A percentile compares a stretch with the other conserved stretches of the same genome.
Conservation (phyloP, 805 yeast species). For the Candida caryicola region DNA sequence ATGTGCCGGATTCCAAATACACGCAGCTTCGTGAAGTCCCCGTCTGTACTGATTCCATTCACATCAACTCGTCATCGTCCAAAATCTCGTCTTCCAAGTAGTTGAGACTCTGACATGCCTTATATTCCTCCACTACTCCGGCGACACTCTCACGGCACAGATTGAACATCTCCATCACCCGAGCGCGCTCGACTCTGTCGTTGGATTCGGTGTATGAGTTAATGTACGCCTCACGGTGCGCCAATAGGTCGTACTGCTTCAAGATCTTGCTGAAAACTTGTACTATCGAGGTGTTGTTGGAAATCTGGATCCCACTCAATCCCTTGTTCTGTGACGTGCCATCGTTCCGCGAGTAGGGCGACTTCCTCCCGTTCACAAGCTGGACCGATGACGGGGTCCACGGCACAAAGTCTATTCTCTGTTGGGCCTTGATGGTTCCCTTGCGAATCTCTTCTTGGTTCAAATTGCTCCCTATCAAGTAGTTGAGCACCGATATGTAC, state of each 20-base stretch:
- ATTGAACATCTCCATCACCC: conserved; percentile 47
- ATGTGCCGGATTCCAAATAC: too few relatives aligned
- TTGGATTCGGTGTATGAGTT: conserved; percentile 64
- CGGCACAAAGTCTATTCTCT: conserved; percentile 73
- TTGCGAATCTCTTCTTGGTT: conserved; percentile 73
- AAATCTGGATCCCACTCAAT: conserved; percentile 75
- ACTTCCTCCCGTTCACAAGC: conserved; percentile 69
- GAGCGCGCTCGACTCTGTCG: conserved; percentile 37
- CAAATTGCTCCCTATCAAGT: conserved; percentile 57
- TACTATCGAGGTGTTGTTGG: conserved; percentile 77
- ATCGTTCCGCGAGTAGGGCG: conserved; percentile 52
- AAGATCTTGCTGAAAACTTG: conserved; percentile 64
- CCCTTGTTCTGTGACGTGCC: conserved; percentile 28
- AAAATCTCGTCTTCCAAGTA: conserved; percentile 47
- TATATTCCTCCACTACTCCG: conserved; percentile 47
- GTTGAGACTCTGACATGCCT: conserved; percentile 35
- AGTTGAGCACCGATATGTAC: conserved; percentile 68
- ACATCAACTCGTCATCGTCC: conserved; percentile 31
- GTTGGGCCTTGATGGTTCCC: conserved; percentile 61
- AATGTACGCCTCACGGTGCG: conserved; percentile 77
- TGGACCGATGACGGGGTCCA: conserved; percentile 82
- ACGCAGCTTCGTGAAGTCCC: too few relatives aligned
- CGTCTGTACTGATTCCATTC: too few relatives aligned
- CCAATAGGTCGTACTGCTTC: conserved; percentile 75
- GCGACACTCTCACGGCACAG: conserved; percentile 49